Percentiles rank a stretch among this genome's conserved stretches.
Evolutionary conservation across 768 basidiomycete genomes (phyloP).

Genomic region (Artomyces pyxidatus): DNA sequence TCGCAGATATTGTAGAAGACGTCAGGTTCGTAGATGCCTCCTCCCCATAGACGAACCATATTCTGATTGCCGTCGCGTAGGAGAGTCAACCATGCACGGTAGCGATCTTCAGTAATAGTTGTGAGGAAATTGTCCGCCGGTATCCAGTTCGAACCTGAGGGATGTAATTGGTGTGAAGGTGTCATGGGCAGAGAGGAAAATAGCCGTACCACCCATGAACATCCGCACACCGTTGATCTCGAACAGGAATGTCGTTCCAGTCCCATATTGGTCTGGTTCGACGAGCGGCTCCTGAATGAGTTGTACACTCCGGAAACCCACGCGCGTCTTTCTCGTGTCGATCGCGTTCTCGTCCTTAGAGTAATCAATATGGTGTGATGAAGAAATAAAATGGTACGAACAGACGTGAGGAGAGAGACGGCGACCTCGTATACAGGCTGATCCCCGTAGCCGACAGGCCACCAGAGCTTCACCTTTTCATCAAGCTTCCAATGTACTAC

Average conservation of each 20-base stretch:
- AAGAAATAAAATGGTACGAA: no score
- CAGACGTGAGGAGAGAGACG: conserved; percentile 23
- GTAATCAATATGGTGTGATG: not conserved
- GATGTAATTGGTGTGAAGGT: conserved; percentile 24
- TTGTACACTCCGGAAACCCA: conserved; percentile 37
- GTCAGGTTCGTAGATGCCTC: conserved; percentile 75
- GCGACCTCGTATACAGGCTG: conserved; percentile 33
- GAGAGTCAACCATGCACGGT: conserved; percentile 71
- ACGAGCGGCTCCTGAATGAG: conserved; percentile 36
- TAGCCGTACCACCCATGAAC: conserved; percentile 32
- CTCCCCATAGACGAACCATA: conserved; percentile 88
- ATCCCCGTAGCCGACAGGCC: conserved; percentile 32
- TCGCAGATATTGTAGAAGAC: conserved; percentile 75
- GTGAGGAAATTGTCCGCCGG: conserved; percentile 84
- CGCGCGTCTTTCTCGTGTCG: conserved; percentile 17
- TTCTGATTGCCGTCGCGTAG: conserved; percentile 84
- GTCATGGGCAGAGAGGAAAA: conserved; percentile 15
- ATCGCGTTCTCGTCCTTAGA: not conserved
- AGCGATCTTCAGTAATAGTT: conserved; percentile 36
- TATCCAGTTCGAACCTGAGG: conserved; percentile 77
- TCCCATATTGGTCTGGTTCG: conserved; percentile 22
- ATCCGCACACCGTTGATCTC: conserved; percentile 39
- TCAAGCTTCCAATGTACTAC: conserved; percentile 24
- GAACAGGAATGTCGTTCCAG: conserved; percentile 40
- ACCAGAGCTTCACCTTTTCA: conserved; percentile 34